Conservation (phyloP, 805 yeast genomes). For the Sugiyamaella americana region DNA sequence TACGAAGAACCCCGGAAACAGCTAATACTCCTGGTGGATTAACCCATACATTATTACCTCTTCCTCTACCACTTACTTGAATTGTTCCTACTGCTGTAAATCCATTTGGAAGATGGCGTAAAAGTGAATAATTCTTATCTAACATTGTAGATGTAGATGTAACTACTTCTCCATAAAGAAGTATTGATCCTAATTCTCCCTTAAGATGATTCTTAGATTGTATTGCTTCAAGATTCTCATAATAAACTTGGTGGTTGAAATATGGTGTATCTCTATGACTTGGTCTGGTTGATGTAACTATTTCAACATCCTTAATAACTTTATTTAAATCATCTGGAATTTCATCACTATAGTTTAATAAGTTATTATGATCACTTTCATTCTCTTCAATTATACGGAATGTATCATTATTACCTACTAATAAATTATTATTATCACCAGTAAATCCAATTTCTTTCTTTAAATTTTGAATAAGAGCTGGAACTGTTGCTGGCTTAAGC, state of each 20-base stretch:
- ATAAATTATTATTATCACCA: constrained; percentile 32
- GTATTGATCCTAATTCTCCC: constrained; percentile 47
- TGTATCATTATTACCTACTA: constrained; percentile 51
- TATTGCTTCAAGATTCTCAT: constrained; percentile 35
- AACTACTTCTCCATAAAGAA: constrained; percentile 80
- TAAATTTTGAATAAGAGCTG: constrained; percentile 32
- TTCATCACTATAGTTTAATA: constrained; percentile 7
- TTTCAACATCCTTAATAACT: constrained; percentile 50
- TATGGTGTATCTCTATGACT: constrained; percentile 55
- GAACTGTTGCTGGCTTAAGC: constrained; percentile 28
- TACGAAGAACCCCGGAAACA: constrained; percentile 59
- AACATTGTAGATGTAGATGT: constrained; percentile 80
- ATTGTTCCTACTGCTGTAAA: constrained; percentile 63
- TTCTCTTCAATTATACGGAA: constrained; percentile 31
- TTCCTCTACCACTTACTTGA: constrained; percentile 87
- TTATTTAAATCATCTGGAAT: constrained; percentile 49
- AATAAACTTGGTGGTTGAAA: constrained; percentile 60
- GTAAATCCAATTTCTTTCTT: constrained; percentile 33
- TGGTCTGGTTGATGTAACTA: constrained; percentile 43
- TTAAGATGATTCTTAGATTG: constrained; percentile 18
- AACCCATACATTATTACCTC: constrained; percentile 94
- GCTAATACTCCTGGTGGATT: constrained; percentile 92
- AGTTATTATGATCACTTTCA: not conserved
- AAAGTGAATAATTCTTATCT: constrained; percentile 60
- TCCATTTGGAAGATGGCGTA: constrained; percentile 64